Percentiles rank a stretch among this genome's conserved stretches.
phyloP scores from a whole-genome alignment of 2,329 filamentous ascomycete species.

The Fusarium sterilihyphosum region DNA sequence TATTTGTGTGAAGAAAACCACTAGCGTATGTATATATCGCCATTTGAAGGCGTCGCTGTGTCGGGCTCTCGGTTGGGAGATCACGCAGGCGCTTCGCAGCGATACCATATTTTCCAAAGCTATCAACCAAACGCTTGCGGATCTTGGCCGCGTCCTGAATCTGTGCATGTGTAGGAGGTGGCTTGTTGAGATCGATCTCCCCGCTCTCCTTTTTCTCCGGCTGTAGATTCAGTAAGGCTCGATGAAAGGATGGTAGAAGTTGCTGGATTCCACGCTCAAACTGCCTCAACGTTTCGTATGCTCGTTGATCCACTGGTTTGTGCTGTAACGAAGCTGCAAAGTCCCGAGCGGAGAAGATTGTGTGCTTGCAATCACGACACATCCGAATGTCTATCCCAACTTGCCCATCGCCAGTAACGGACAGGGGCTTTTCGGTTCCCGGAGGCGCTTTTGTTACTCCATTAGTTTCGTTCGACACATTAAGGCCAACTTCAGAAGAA shows the following conservation, averaged over 20 bases:
- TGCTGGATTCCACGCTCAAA: constrained; percentile 88
- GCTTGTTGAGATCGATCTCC: constrained; percentile 51
- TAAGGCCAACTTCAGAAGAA: constrained; percentile 84
- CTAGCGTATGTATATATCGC: constrained; percentile 85
- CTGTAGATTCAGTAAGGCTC: constrained; percentile 77
- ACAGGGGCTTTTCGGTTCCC: constrained; percentile 55
- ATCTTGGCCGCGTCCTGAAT: constrained; percentile 88
- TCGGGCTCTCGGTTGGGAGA: constrained; percentile 75
- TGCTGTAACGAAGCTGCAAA: constrained; percentile 76
- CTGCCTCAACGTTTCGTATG: constrained; percentile 84
- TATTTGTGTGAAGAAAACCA: constrained; percentile 86
- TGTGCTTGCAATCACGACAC: constrained; percentile 84
- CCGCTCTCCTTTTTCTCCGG: constrained; percentile 54
- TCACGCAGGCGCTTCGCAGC: constrained; percentile 85
- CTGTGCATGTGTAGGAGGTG: constrained; percentile 68
- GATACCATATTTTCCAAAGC: constrained; percentile 86
- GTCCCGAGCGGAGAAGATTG: constrained; percentile 74
- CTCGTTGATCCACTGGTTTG: constrained; percentile 78
- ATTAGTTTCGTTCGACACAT: constrained; percentile 67
- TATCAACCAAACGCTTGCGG: constrained; percentile 87
- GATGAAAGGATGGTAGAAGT: constrained; percentile 86
- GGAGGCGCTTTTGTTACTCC: constrained; percentile 31
- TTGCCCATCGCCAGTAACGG: constrained; percentile 52
- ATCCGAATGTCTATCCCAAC: constrained; percentile 85
- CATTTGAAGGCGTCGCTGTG: constrained; percentile 80